Percentiles rank a stretch among this genome's conserved stretches.
These are phyloP conservation scores for Atalantia buxifolia DNA, from an alignment of 345 rosid genomes.

Conservation along the genomic window DNA sequence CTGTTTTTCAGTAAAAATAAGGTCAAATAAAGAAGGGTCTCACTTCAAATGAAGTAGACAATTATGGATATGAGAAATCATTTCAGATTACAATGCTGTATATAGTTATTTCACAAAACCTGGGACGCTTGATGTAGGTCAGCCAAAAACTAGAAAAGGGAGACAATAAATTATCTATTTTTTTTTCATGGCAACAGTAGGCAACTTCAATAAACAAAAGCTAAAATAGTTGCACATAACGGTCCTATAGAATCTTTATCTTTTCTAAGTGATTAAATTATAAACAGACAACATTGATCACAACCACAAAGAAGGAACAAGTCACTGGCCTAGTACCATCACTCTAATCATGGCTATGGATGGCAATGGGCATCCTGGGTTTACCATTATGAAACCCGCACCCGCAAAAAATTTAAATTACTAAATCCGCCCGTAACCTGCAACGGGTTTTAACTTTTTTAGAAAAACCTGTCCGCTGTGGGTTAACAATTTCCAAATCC, in stretches of 20 bases:
- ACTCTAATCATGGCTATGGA: background rate
- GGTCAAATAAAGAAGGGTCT: too few species aligned
- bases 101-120: background rate
- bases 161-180: background rate
- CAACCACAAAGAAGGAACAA: background rate
- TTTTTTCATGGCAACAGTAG: background rate
- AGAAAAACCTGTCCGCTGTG: too few species aligned
- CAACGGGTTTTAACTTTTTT: too few species aligned
- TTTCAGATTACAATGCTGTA: background rate
- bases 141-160: background rate
- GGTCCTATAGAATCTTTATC: background rate
- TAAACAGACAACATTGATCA: background rate
- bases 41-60: background rate
- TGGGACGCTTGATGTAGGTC: background rate
- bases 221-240: background rate
- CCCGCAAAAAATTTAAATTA: too few species aligned
- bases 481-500: too few species aligned
- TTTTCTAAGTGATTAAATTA: background rate
- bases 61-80: background rate
- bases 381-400: too few species aligned
- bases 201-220: background rate
- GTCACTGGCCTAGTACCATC: background rate
- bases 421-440: too few species aligned
- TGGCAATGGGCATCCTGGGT: too few species aligned
- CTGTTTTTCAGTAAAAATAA: background rate